Conservation (phyloP, 768 basidiomycete species). For the Suillus lakei region DNA sequence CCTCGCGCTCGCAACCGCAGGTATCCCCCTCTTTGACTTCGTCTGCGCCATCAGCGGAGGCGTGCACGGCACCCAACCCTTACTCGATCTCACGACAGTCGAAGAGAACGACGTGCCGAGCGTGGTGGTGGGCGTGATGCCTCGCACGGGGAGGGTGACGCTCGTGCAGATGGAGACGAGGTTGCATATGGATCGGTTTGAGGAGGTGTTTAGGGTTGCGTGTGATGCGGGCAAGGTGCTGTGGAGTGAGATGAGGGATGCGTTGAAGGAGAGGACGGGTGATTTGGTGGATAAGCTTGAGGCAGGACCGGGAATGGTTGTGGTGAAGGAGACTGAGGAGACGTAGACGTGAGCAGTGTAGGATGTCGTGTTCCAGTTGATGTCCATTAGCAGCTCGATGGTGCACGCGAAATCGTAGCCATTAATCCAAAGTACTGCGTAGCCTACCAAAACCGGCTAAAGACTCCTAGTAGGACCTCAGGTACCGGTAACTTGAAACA, state of each 20-base stretch:
- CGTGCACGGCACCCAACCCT: constrained; percentile 76
- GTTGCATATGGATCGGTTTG: constrained; percentile 91
- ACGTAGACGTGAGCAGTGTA: not conserved
- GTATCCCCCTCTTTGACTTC: constrained; percentile 90
- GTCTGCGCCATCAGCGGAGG: constrained; percentile 90
- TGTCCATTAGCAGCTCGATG: too few relatives aligned
- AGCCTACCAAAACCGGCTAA: too few relatives aligned
- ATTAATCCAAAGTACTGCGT: too few relatives aligned
- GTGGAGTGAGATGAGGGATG: constrained; percentile 82
- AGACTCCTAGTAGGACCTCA: too few relatives aligned
- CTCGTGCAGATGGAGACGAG: constrained; percentile 93
- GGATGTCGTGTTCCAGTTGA: not conserved
- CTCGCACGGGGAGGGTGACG: constrained; percentile 83
- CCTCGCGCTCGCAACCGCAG: constrained; percentile 87
- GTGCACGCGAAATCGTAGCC: not conserved
- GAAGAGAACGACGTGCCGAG: constrained; percentile 93
- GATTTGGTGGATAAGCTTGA: constrained; percentile 68
- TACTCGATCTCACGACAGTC: constrained; percentile 86
- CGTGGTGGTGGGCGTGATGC: constrained; percentile 88
- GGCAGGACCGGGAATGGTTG: constrained; percentile 41
- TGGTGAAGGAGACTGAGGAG: constrained; percentile 34
- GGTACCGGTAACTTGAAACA: not conserved
- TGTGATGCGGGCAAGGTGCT: constrained; percentile 78
- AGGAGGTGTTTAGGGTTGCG: constrained; percentile 83
- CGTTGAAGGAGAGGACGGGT: constrained; percentile 66